Percentiles rank a stretch among this genome's conserved stretches.
These are phyloP conservation scores for Singerocomus inundabilis DNA, from an alignment of 1,284 basidiomycete species.

Conservation along the genomic window DNA sequence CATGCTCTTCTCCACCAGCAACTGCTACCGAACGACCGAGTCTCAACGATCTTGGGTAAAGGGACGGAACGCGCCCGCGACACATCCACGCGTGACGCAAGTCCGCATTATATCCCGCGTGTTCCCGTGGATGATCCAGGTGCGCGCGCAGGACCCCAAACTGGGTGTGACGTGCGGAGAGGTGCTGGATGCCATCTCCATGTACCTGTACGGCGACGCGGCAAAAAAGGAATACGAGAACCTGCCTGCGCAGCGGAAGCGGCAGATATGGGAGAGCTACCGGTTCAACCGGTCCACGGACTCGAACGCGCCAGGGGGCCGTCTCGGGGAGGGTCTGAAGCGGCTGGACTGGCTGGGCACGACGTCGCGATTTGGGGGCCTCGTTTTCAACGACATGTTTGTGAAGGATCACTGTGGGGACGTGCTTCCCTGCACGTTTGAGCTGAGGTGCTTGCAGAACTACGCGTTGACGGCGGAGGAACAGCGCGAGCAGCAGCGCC, in stretches of 20 bases:
- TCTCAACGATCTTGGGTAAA: slow-evolving; percentile 61
- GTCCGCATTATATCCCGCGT: slow-evolving; percentile 51
- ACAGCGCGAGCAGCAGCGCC: slow-evolving; percentile 42
- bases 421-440: slow-evolving; percentile 56
- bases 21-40: slow-evolving; percentile 62
- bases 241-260: slow-evolving; percentile 36
- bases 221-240: slow-evolving; percentile 50
- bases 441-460: slow-evolving; percentile 50
- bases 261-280: slow-evolving; percentile 50
- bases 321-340: slow-evolving; percentile 56
- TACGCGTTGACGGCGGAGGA: slow-evolving; percentile 53
- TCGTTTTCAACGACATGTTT: slow-evolving; percentile 45
- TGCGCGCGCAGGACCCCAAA: slow-evolving; percentile 47
- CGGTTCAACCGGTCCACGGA: slow-evolving; percentile 61
- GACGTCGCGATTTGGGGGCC: slow-evolving; percentile 59
- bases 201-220: slow-evolving; percentile 50
- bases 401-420: slow-evolving; percentile 47
- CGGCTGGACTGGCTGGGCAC: slow-evolving; percentile 61
- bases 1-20: slow-evolving; percentile 64
- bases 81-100: slow-evolving; percentile 60
- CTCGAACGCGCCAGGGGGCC: slow-evolving; percentile 63
- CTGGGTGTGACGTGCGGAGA: slow-evolving; percentile 73
- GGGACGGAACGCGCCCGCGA: slow-evolving; percentile 70
- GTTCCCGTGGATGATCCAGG: slow-evolving; percentile 60
- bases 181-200: slow-evolving; percentile 57